Evolutionary conservation across 257 asterid genomes (phyloP), one percentile per base, ranked within the genome.

Genomic region (Solanum paucissectum): DNA sequence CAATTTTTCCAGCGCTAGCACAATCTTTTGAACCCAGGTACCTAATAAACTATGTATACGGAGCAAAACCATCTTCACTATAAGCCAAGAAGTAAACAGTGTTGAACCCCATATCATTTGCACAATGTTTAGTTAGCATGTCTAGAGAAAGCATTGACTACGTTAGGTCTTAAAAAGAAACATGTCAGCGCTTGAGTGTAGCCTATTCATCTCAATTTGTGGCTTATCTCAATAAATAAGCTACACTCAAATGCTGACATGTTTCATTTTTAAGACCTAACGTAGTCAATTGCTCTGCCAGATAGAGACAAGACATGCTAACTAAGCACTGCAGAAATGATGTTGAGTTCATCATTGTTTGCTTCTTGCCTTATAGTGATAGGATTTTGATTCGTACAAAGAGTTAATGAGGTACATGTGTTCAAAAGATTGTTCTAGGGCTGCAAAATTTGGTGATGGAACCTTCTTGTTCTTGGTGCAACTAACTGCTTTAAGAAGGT

Each of bases 391-490:
- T 20, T 55, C 64, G 7, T 55, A 55, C 20, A 55, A 3, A 55
- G 25, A 55, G n/a, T 2, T 55, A 5, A 1, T 55, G 11, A 20
- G 64, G 64, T 20, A 55, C 4, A n/a, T 1, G 4, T 6, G 96
- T 37, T 91, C 96, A 37, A 94, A 92, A 88, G 92, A 93, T 88
- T 93, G 98, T 92, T 98, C 98, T 62, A 98, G 98, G 75, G 98
- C 94, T 16, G 98, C 96, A 20, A 97, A 94, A 91, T 95, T 95
- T 87, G 94, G 92, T 82, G 97, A 97, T 89, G 97, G 98, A 69
- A 94, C 98, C 82, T 95, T 95, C 37, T 90, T 97, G 66, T 97
- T 97, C 89, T 91, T 97, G 92, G 98, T 95, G 88, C 98, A 98
- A 82, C 98, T 44, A 94, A 93, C 55, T 95, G 95, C 88, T 93